Conservation (phyloP, 164 flowering plant species). For the Vitis amurensis region DNA sequence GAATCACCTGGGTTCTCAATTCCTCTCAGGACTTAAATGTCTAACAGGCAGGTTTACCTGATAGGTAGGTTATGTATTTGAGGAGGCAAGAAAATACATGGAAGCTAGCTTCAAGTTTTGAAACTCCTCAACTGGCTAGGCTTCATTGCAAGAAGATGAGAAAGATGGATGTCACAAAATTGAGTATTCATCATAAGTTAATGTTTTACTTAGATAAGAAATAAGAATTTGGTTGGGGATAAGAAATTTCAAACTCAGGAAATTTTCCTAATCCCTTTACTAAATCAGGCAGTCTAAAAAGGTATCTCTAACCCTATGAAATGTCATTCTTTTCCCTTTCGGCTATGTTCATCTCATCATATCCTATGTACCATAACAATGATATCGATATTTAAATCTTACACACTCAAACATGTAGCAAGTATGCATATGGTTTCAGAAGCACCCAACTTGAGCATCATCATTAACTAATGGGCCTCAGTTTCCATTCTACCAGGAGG, state of each 20-base stretch:
- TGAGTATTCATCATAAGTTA: too few species aligned
- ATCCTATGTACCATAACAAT: neutral
- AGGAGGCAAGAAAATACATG: too few species aligned
- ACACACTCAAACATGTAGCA: conserved; percentile 8
- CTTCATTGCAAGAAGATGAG: too few species aligned
- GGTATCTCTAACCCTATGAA: conserved; percentile 6
- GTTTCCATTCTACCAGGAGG: neutral
- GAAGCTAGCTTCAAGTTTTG: too few species aligned
- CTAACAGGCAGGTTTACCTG: too few species aligned
- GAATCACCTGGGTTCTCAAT: too few species aligned
- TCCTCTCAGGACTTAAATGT: too few species aligned
- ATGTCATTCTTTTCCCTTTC: too few species aligned
- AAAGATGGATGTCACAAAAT: too few species aligned
- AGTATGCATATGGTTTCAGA: conserved; percentile 9
- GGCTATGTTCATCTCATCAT: neutral
- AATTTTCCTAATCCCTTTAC: conserved; percentile 4
- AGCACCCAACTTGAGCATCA: conserved; percentile 4
- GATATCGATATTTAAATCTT: neutral
- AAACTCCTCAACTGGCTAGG: too few species aligned
- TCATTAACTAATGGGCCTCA: neutral
- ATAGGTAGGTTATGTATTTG: too few species aligned
- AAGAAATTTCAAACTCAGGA: conserved; percentile 5
- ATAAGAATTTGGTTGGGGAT: too few species aligned
- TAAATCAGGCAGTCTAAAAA: conserved; percentile 19
- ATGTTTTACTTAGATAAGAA: neutral